Evolutionary conservation across 2,329 filamentous ascomycete species (phyloP).

Genomic region (Colletotrichum simmondsii): DNA sequence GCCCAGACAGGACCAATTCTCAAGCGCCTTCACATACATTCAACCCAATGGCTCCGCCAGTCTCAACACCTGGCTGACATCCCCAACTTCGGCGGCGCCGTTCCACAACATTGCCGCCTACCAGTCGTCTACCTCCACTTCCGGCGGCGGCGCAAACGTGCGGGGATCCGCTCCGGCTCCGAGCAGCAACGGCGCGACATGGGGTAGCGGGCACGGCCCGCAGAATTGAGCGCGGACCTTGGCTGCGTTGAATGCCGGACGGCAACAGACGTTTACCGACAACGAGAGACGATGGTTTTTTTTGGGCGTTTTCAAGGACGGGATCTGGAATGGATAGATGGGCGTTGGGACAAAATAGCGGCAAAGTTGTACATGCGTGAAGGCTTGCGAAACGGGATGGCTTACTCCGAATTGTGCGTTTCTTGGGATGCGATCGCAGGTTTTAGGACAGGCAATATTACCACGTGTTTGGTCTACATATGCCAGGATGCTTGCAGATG

Average conservation of each 20-base stretch:
- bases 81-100: background rate
- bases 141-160: background rate
- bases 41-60: background rate
- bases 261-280: background rate
- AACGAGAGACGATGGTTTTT: no score
- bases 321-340: background rate
- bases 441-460: background rate
- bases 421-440: background rate
- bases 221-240: background rate
- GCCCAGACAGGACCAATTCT: background rate
- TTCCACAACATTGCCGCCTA: slow-evolving; percentile 12
- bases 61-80: slow-evolving; percentile 22
- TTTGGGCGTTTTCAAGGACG: background rate
- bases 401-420: background rate
- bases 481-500: background rate
- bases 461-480: background rate
- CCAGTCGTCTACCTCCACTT: background rate
- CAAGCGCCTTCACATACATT: background rate
- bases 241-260: background rate
- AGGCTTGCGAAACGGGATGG: background rate
- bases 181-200: slow-evolving; percentile 19
- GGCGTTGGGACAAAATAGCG: background rate
- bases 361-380: background rate
- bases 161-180: background rate
- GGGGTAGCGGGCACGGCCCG: slow-evolving; percentile 8